Base-by-base conservation (phyloP, 768 basidiomycete species). In the Fomitopsis serialis region DNA sequence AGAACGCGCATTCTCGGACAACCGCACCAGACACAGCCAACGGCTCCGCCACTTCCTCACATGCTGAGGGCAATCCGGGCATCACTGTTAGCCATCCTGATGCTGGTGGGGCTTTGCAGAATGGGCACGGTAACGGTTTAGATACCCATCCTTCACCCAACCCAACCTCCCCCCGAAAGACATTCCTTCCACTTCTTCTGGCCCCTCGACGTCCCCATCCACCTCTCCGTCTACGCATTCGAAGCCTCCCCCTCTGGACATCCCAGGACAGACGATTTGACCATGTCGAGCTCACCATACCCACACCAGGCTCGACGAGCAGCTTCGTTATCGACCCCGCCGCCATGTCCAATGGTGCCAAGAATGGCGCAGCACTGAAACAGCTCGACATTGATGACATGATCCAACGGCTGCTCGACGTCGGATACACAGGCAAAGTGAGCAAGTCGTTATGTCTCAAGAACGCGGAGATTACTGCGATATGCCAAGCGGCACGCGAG, bases 361-460 rank as follows among this genome's bases (percentile, higher is more conserved):
- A 72, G 58, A 85, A 81, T 69, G 81, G 80, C 59, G 85, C 81
- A 69, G 85, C 78, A 70, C 73, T 75, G 54, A 84, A 79, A 66
- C 83, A 81, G 44, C 77, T 98, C 61, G 97, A 99, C 70, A 84
- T 98, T 53, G 96, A 98, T 71, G 95, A 98, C 70, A 97, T 98
- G 90, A 98, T 99, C 65, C 86, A 89, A 66, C 85, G 96, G 48
- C 80, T 99, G 44, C 77, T 99, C 59, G 95, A 98, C 62, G 93
- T 97, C 7, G 97, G 96, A 3, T 99, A 98, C 69, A 92, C 90
- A 5, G 96, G 95, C 68, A 99, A 98, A 80, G 90, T 98, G 60
- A 92, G 88, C 77, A 98, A 97, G 71, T 90, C 91, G 29, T 79
- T 91, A 63, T 95, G 84, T 74, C 78, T 99, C 56, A 99, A 98